A percentile compares a stretch with the other conserved stretches of the same genome.
Conservation (phyloP, 345 rosid species). For the Acer negundo region DNA sequence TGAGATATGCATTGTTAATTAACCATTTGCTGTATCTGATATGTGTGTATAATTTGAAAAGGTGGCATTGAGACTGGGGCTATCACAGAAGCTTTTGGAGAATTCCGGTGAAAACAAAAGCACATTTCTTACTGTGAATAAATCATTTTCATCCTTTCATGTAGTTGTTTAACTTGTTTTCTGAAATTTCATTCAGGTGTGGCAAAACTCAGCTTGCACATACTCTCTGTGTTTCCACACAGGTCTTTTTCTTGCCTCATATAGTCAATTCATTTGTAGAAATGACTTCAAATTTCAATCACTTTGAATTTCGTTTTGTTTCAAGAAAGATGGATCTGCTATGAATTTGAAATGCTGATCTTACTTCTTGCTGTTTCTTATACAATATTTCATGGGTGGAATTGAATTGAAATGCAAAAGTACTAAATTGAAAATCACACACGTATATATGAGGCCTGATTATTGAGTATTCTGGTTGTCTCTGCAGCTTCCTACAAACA, state of each 20-base stretch:
- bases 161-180: conserved; percentile 1
- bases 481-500: conserved; percentile 77
- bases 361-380: not conserved
- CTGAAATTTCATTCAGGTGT: conserved; percentile 48
- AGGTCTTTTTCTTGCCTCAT: conserved; percentile 48
- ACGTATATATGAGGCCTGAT: not conserved
- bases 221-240: conserved; percentile 84
- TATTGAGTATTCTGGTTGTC: conserved; percentile 7
- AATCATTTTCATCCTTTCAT: conserved; percentile 9
- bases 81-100: conserved; percentile 96
- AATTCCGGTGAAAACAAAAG: conserved; percentile 61
- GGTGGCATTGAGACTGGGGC: conserved; percentile 84
- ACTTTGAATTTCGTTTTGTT: not conserved
- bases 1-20: not conserved
- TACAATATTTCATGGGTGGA: not conserved
- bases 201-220: conserved; percentile 93
- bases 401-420: not conserved
- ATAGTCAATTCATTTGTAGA: not conserved
- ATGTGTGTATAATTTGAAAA: conserved; percentile 31
- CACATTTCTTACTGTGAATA: not conserved
- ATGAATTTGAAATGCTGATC: not conserved
- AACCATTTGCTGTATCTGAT: not conserved
- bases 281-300: not conserved
- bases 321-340: conserved; percentile 1
- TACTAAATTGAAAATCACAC: not conserved